A percentile compares a stretch with the other conserved stretches of the same genome.
These are phyloP conservation scores for Exophiala bonariae DNA, from an alignment of 2,329 filamentous ascomycete species.

Conservation along the genomic window DNA sequence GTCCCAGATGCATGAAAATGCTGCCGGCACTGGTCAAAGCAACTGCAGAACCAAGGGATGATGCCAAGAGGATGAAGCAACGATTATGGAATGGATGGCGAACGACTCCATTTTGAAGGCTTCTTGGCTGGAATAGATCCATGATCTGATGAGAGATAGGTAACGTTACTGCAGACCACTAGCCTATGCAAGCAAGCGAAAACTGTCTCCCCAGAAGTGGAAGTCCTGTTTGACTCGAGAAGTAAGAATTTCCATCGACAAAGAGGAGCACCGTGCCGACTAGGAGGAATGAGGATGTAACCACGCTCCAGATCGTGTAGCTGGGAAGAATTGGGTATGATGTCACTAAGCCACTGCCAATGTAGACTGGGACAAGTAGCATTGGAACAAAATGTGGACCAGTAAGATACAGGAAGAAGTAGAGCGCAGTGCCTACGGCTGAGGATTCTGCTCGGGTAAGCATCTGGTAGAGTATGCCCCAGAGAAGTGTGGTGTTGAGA, in stretches of 20 bases:
- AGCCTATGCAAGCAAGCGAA: constrained; percentile 19
- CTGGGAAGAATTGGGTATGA: constrained; percentile 11
- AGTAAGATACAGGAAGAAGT: constrained; percentile 16
- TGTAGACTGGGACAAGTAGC: constrained; percentile 13
- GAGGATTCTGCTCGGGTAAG: constrained; percentile 12
- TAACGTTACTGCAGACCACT: constrained; percentile 18
- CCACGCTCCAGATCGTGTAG: constrained; percentile 16
- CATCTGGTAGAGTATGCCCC: constrained; percentile 18
- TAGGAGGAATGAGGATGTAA: constrained; percentile 16
- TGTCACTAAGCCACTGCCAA: constrained; percentile 17
- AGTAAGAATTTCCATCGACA: constrained; percentile 11
- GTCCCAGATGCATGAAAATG: constrained; percentile 21
- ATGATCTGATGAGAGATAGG: constrained; percentile 18
- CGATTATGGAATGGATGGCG: constrained; percentile 20
- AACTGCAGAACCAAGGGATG: constrained; percentile 16
- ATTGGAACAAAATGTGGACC: constrained; percentile 15
- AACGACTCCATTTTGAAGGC: constrained; percentile 1
- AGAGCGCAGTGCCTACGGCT: constrained; percentile 12
- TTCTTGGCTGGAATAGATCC: constrained; percentile 13
- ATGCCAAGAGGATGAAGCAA: constrained; percentile 16
- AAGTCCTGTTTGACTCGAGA: constrained; percentile 1
- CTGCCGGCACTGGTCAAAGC: constrained; percentile 12
- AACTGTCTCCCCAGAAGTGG: constrained; percentile 14
- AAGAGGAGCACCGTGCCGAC: constrained; percentile 12
- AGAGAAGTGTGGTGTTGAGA: constrained; percentile 14